Evolutionary conservation across 352 stramenopile genomes (phyloP), one percentile per base, ranked within the genome.

Genomic region (Saprolegnia parasitica): DNA sequence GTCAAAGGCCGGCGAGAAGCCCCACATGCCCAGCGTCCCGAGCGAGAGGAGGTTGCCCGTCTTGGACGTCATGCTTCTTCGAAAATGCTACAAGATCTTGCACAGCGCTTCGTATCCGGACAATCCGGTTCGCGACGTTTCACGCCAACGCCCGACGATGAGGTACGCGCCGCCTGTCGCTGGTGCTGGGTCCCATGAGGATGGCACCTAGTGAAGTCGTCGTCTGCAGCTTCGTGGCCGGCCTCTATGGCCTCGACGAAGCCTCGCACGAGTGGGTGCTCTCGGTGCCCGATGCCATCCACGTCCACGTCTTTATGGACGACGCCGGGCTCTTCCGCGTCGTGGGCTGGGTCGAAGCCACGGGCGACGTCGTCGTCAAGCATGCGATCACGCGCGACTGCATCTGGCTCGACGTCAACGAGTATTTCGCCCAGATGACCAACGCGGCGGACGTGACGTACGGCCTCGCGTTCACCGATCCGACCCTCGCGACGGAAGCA

Each of bases 1-100:
- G 52, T 96, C 86, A 52, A 92, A 89, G 0, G 76, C 76, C 13
- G 89, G 86, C 9, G 84, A 94, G 71, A 95, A 91, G 21, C 87
- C 87, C 87, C 87, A 96, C 81, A 95, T 91, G 40, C 80, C 89
- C 66, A 91, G 79, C 5, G 81, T 85, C n/a, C 86, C 86, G 62
- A 94, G 63, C 32, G 63, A 42, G 9, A 70, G 32, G 8, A 70
- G 46, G 24, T 60, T 58, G 24, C 63, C 63, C 21, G 63, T 40
- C 63, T 54, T 70, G 35, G 58, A 67, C 20, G 58, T 67, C 58
- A 50, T 55, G 35, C 9, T 35, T 35, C n/a, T 32, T 35, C 10
- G 49, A 56, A 56, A 64, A 39, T 39, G 35, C 45, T 52, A 52
- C n/a, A 56, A 47, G 23, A 64, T 64, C 56, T 60, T 35, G 9